Conservation (phyloP, 345 rosid species). For the Xanthoceras sorbifolium region DNA sequence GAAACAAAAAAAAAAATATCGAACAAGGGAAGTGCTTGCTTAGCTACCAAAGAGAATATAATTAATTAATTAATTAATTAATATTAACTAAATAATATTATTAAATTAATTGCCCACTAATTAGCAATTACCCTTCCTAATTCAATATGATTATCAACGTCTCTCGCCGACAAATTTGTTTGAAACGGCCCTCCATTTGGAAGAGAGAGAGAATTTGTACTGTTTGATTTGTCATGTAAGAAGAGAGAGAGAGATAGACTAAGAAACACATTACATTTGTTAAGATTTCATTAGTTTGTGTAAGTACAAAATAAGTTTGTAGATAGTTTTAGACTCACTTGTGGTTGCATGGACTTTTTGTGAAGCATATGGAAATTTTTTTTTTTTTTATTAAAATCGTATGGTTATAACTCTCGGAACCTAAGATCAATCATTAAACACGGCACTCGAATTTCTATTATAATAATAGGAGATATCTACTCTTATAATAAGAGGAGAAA, state of each 20-base stretch:
- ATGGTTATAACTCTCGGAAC: no score
- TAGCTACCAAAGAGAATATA: slow-evolving; percentile 10
- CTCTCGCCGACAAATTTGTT: slow-evolving; percentile 74
- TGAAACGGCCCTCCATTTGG: slow-evolving; percentile 39
- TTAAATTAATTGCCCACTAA: no score
- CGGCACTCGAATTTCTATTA: no score
- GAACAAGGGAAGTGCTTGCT: slow-evolving; percentile 17
- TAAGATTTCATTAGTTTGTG: slow-evolving; percentile 23
- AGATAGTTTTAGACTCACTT: slow-evolving; percentile 19
- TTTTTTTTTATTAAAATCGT: no score
- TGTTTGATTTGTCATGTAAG: slow-evolving; percentile 4
- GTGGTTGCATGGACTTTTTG: background rate
- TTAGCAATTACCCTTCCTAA: slow-evolving; percentile 15
- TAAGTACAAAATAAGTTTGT: slow-evolving; percentile 5
- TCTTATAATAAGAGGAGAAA: no score
- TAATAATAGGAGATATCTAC: no score
- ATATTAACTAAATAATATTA: no score
- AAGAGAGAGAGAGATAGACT: slow-evolving; percentile 16
- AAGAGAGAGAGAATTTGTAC: slow-evolving; percentile 15
- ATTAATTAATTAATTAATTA: slow-evolving; percentile 26
- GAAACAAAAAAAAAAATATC: background rate
- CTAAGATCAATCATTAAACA: no score
- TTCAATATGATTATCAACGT: slow-evolving; percentile 45
- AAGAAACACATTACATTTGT: slow-evolving; percentile 17
- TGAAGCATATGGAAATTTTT: background rate